Conservation (phyloP, 2,329 filamentous ascomycete genomes). For the Lachnellula suecica region DNA sequence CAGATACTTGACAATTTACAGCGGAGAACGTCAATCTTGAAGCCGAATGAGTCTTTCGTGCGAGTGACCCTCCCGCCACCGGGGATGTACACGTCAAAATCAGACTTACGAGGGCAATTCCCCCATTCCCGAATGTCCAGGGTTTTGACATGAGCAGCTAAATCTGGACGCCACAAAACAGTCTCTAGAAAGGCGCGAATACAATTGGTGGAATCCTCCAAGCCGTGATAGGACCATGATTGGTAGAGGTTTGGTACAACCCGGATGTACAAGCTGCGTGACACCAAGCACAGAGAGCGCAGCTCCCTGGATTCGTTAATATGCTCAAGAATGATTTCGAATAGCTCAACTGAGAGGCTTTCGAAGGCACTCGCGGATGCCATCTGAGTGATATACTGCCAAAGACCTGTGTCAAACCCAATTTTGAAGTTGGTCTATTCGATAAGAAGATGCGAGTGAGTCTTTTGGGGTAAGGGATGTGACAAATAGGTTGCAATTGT, state of each 20-base stretch:
- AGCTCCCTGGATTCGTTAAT: slow-evolving; percentile 7
- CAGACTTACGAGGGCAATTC: background rate
- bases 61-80: background rate
- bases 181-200: slow-evolving; percentile 10
- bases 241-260: slow-evolving; percentile 8
- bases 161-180: slow-evolving; percentile 10
- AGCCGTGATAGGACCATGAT: slow-evolving; percentile 11
- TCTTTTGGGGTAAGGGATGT: background rate
- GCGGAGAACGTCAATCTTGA: background rate
- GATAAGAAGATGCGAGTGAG: too few relatives aligned
- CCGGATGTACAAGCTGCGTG: slow-evolving; percentile 6
- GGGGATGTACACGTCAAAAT: background rate
- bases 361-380: background rate
- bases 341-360: slow-evolving; percentile 9
- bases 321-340: slow-evolving; percentile 3
- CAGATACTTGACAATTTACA: background rate
- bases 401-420: too few relatives aligned
- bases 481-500: background rate
- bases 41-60: too few relatives aligned
- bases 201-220: slow-evolving; percentile 1
- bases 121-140: slow-evolving; percentile 17
- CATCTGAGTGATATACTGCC: background rate
- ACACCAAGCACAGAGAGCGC: slow-evolving; percentile 1
- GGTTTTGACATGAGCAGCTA: slow-evolving; percentile 10
- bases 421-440: background rate